Evolutionary conservation across 371 early-diverging fungal genomes (phyloP).

Genomic region (Mucor racemosus): DNA sequence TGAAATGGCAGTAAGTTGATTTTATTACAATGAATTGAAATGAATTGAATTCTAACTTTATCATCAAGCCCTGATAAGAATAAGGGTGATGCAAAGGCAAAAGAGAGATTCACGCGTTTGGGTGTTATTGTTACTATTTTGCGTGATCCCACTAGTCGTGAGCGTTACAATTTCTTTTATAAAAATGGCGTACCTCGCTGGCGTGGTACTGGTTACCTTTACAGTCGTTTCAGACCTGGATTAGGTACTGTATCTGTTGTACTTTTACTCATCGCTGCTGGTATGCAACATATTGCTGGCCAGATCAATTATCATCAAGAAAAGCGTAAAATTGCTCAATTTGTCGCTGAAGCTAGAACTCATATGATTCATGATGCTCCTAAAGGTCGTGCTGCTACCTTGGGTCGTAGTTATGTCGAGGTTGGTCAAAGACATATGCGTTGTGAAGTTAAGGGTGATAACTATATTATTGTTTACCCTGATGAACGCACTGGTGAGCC

Average conservation of each 20-base stretch:
- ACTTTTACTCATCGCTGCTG: conserved; percentile 56
- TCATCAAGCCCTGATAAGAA: conserved; percentile 77
- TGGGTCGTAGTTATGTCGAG: conserved; percentile 48
- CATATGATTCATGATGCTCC: conserved; percentile 41
- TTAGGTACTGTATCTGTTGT: conserved; percentile 65
- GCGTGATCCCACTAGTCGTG: conserved; percentile 66
- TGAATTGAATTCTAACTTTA: background rate
- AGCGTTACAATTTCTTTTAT: conserved; percentile 83
- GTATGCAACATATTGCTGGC: conserved; percentile 70
- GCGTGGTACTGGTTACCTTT: conserved; percentile 85
- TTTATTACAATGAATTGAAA: background rate
- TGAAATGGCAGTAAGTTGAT: conserved; percentile 84
- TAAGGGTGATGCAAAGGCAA: conserved; percentile 50
- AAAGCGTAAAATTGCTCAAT: conserved; percentile 55
- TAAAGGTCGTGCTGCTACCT: conserved; percentile 47
- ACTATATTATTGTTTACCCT: conserved; percentile 45
- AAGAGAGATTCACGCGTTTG: conserved; percentile 70
- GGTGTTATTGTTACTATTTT: conserved; percentile 73
- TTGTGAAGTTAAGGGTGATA: conserved; percentile 51
- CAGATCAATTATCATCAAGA: conserved; percentile 70
- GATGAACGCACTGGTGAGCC: conserved; percentile 36
- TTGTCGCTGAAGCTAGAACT: conserved; percentile 44
- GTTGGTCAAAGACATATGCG: conserved; percentile 40
- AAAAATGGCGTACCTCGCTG: conserved; percentile 90
- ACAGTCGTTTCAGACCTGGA: conserved; percentile 82